Conservation (phyloP, 306 rosid genomes). For the Astragalus glycyphyllos region DNA sequence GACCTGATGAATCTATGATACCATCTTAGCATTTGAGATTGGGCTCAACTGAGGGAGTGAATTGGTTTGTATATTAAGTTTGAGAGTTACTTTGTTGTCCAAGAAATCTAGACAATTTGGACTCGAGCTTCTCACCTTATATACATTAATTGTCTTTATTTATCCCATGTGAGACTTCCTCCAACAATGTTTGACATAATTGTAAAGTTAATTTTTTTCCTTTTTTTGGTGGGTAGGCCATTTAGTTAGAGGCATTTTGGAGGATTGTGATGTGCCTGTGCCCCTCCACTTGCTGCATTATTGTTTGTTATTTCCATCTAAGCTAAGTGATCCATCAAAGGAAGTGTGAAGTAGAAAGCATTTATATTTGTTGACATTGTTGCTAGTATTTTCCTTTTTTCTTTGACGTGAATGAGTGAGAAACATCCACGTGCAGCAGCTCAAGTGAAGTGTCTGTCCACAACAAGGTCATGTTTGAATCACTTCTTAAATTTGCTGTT, state of each 20-base stretch:
- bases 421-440: conserved; percentile 36
- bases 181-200: conserved; percentile 56
- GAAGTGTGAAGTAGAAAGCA: conserved; percentile 56
- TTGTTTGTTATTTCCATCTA: conserved; percentile 53
- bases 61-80: too few species aligned
- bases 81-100: too few species aligned
- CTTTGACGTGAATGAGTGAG: conserved; percentile 29
- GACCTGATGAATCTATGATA: too few species aligned
- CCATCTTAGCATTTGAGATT: too few species aligned
- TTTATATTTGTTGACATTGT: conserved; percentile 41
- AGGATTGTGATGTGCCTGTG: conserved; percentile 52
- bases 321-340: conserved; percentile 51
- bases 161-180: too few species aligned
- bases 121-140: too few species aligned
- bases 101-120: too few species aligned
- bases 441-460: conserved; percentile 20
- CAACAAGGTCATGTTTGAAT: neutral
- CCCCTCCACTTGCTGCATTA: conserved; percentile 58
- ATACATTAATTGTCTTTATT: too few species aligned
- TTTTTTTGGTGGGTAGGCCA: conserved; percentile 48
- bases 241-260: conserved; percentile 53
- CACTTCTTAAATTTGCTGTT: too few species aligned
- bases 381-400: neutral
- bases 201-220: conserved; percentile 63
- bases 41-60: too few species aligned